These are phyloP conservation scores for Neonectria coccinea DNA, from an alignment of 2,329 filamentous ascomycete genomes.

Conservation along the genomic window DNA sequence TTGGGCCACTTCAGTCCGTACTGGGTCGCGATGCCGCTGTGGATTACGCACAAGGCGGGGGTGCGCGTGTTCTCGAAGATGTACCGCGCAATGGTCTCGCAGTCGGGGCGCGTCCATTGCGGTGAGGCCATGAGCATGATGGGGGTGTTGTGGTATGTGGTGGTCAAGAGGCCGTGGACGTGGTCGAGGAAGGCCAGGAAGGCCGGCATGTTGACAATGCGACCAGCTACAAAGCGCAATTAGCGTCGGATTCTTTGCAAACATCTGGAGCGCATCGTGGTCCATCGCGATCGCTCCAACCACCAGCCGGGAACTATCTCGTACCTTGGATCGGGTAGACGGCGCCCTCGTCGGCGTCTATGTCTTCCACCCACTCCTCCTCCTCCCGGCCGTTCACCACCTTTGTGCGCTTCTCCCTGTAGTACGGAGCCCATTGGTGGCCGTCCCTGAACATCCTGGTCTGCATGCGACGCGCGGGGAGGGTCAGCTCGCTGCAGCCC, in stretches of 20 bases:
- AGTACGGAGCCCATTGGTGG: slow-evolving; percentile 80
- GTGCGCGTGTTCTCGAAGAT: slow-evolving; percentile 98
- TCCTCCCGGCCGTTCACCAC: slow-evolving; percentile 61
- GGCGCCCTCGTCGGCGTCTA: slow-evolving; percentile 87
- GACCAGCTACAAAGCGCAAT: slow-evolving; percentile 67
- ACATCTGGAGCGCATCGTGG: not conserved
- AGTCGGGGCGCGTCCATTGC: slow-evolving; percentile 88
- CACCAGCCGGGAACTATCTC: slow-evolving; percentile 29
- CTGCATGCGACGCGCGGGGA: slow-evolving; percentile 84
- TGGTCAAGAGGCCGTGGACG: slow-evolving; percentile 88
- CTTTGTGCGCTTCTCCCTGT: slow-evolving; percentile 76
- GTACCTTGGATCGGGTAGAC: slow-evolving; percentile 82
- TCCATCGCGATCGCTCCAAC: slow-evolving; percentile 20
- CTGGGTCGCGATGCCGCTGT: slow-evolving; percentile 87
- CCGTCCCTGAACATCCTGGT: slow-evolving; percentile 96
- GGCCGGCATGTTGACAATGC: slow-evolving; percentile 89
- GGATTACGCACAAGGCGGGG: slow-evolving; percentile 89
- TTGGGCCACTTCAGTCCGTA: slow-evolving; percentile 82
- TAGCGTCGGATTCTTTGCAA: slow-evolving; percentile 22
- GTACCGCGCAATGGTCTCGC: slow-evolving; percentile 90
- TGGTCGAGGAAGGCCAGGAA: slow-evolving; percentile 95
- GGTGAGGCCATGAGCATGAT: slow-evolving; percentile 92
- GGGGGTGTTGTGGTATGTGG: slow-evolving; percentile 95
- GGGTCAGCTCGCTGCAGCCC: slow-evolving; percentile 90
- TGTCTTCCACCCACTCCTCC: slow-evolving; percentile 87